A percentile compares a stretch with the other conserved stretches of the same genome.
Conservation (phyloP, 2,329 filamentous ascomycete species). For the Aspergillus glaucus region DNA sequence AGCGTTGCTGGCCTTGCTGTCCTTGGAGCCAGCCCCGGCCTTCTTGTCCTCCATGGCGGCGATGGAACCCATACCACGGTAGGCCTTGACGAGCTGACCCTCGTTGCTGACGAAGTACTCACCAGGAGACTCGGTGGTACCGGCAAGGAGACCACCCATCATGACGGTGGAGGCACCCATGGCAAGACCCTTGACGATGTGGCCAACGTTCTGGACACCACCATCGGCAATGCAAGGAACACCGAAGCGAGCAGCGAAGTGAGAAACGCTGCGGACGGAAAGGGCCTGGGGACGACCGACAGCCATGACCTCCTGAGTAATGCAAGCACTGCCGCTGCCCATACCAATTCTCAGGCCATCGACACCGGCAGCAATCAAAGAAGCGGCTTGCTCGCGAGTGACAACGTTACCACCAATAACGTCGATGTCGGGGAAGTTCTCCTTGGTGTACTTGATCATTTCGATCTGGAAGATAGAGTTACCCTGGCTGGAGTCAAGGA, state of each 20-base stretch:
- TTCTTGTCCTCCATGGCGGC: constrained; percentile 99
- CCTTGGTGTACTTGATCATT: constrained; percentile 95
- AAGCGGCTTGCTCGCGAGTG: constrained; percentile 90
- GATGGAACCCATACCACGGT: constrained; percentile 98
- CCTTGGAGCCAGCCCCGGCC: constrained; percentile 67
- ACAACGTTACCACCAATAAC: constrained; percentile 99
- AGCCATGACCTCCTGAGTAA: constrained; percentile 99
- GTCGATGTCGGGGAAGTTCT: constrained; percentile 75
- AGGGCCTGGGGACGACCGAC: constrained; percentile 94
- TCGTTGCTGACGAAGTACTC: constrained; percentile 94
- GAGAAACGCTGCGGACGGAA: constrained; percentile 80
- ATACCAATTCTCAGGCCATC: constrained; percentile 98
- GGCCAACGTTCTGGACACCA: constrained; percentile 95
- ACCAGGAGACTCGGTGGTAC: constrained; percentile 94
- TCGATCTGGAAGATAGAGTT: constrained; percentile 98
- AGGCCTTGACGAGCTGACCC: constrained; percentile 97
- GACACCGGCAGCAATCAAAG: constrained; percentile 84
- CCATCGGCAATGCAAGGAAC: constrained; percentile 98
- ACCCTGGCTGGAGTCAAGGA: constrained; percentile 93
- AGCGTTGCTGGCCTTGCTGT: constrained; percentile 67
- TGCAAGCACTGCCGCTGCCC: constrained; percentile 96
- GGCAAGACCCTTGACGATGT: constrained; percentile 96
- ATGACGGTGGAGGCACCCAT: constrained; percentile 93
- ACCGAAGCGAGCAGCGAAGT: constrained; percentile 86
- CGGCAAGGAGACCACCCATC: constrained; percentile 97